Base-by-base conservation (phyloP, 108 stramenopile genomes). In the Ochromonas danica region DNA sequence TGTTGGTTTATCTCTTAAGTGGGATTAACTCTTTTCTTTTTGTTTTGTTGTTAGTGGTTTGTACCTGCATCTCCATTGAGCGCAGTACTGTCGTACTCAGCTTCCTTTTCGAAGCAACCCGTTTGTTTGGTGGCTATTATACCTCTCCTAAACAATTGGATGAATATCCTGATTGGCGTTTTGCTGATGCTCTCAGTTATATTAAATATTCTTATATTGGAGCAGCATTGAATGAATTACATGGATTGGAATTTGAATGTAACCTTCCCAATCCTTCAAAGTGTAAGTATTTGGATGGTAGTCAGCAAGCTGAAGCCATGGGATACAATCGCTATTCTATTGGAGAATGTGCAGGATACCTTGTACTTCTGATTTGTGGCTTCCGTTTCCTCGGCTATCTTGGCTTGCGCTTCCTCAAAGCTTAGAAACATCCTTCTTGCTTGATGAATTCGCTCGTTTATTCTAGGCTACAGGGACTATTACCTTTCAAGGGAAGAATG, bases 171-270 rank as follows among this genome's bases (percentile, higher is more conserved):
- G 10, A 75, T 10, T 75, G 72, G 72, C 6, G 38, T 6, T 75
- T 27, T 27, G 40, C 36, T 30, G 72, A 75, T 36, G 45, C 45
- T 28, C 25, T 75, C 3, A 33, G 31, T 33, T 75, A 75, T 36
- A 14, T 75, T 3, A 75, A 75, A 60, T 75, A 75, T 60, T 6
- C 72, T 10, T 75, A 42, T 36, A 60, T 75, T 75, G 72, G 72
- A 27, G 31, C 31, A 6, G 3, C 72, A 28, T 57, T 27, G 45
- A 75, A 75, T 27, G 72, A 75, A 60, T 60, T 10, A 6, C 72
- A 75, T 3, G 72, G 41, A 38, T 42, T 70, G 22, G 67, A 14
- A 22, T 22, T 70, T 22, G 22, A 38, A 14, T 70, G 67, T 70
- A 70, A 14, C 6, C 45, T 51, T 51, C 22, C 22, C 22, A 51